Evolutionary conservation across 208 protist species (phyloP), one percentile per base, ranked within the genome.

Genomic region (Crithidia fasciculata): DNA sequence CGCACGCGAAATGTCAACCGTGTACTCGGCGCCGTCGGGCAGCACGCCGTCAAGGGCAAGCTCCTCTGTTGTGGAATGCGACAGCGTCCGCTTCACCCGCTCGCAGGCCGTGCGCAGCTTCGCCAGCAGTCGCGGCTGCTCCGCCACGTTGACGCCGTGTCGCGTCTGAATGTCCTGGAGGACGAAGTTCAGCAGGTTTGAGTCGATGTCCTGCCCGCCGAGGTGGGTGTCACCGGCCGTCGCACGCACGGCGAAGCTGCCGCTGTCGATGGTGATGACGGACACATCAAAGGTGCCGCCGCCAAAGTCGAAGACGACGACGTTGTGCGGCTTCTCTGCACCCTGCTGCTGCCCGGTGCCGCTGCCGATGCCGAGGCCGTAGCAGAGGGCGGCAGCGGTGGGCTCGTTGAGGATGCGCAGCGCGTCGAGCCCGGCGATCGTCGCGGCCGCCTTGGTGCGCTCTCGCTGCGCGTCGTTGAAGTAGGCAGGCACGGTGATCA

Each of bases 261-360:
- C 98, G 65, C 89, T 80, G 64, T 99, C 97, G 65, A 99, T 98
- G 49, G 95, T 95, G 56, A 99, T 94, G 39, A 99, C 72, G 15
- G 98, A 99, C 6, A 99, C 98, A 92, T 99, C 99, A 64, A 99
- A 99, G 8, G 99, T 99, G 76, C 98, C 98, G 69, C 99, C 98
- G 72, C 98, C 98, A 39, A 99, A 89, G 90, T 99, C 99, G 75
- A 98, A 99, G 5, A 99, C 98, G 8, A 99, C 87, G 39, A 99
- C 92, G 92, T 87, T 84, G 53, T 67, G 77, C 8, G 79, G 76
- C 69, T 68, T 81, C 50, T 74, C 76, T 5, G 61, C 44, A 18
- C 76, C 87, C 28, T 90, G 87, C 60, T 82, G 75, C 69, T 71
- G 19, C 3, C 65, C 73, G 69, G 83, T 66, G 50, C 85, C 88